Base-by-base conservation (phyloP, 106 monocot genomes). In the Ottelia alismoides region DNA sequence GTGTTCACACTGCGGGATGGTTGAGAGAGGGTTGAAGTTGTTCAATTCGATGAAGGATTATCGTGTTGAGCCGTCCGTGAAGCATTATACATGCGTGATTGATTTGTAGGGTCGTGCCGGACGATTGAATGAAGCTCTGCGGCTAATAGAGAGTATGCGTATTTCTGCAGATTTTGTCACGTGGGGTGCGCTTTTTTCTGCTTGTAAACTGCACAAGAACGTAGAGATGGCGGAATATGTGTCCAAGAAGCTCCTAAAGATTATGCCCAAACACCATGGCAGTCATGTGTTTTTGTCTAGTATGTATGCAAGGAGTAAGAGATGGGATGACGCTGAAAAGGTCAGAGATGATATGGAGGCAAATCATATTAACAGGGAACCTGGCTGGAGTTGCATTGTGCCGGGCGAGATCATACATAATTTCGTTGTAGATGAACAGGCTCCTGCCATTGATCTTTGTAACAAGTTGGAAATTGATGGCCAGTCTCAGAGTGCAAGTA, bases 1-100 rank as follows among this genome's bases (percentile, higher is more conserved):
- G n/a, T 87, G 87, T 40, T 78, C 72, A 55, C 87, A 87, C 57
- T 72, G 72, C 23, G 81, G 87, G 27, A 30, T 72, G 20, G 66
- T 81, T 10, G 55, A 78, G 28, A 69, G 78, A 58, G 87, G 78
- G 43, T 59, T 78, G 22, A 40, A 63, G 56, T 63, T 87, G 6
- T 78, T 87, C 23, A 30, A 63, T 45, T 60, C 56, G 28, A 81
- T 81, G 81, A 63, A 56, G 58, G 45, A 63, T 11, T 56, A 56
- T 16, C 44, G 51, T 11, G 19, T 81, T 22, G 61, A 28, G 16
- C 62, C 77, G 2, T 68, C 55, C 63, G 74, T 74, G 52, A 71
- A 49, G 2, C 81, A 87, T 27, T 78, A 78, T 47, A 58, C 74
- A 1, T 81, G 74, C 31, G 35, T 72, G 74, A 66, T 87, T 20